A percentile compares a stretch with the other conserved stretches of the same genome.
These are phyloP conservation scores for Pichia sporocuriosa DNA, from an alignment of 805 yeast genomes.

Conservation along the genomic window DNA sequence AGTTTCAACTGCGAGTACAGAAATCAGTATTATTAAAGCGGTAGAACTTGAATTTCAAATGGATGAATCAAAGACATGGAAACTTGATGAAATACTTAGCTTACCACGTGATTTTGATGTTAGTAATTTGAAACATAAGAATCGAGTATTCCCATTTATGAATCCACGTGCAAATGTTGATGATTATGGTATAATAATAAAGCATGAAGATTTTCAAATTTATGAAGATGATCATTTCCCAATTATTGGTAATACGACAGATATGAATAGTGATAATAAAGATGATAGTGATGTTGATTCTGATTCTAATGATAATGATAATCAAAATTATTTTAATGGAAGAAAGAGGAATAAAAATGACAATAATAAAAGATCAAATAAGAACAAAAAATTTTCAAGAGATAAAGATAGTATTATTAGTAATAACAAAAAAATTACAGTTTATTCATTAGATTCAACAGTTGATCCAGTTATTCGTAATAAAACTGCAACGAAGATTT, in stretches of 20 bases:
- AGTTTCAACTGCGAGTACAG: no score
- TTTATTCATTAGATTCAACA: slow-evolving; percentile 21
- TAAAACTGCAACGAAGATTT: slow-evolving; percentile 22
- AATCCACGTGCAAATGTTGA: slow-evolving; percentile 57
- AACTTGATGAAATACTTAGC: slow-evolving; percentile 32
- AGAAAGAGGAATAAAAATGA: slow-evolving; percentile 23
- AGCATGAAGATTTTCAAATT: slow-evolving; percentile 53
- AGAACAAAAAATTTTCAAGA: no score
- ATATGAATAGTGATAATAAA: slow-evolving; percentile 4
- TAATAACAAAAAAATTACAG: slow-evolving; percentile 12
- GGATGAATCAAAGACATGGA: slow-evolving; percentile 18
- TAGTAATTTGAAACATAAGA: slow-evolving; percentile 40
- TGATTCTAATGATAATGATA: slow-evolving; percentile 17
- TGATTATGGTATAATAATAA: slow-evolving; percentile 81
- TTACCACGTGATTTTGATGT: slow-evolving; percentile 52
- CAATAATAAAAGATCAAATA: not conserved
- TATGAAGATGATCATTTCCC: slow-evolving; percentile 40
- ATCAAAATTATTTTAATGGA: slow-evolving; percentile 21
- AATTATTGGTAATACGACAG: slow-evolving; percentile 17
- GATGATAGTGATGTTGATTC: slow-evolving; percentile 18
- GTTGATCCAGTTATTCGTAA: slow-evolving; percentile 20
- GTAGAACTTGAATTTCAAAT: slow-evolving; percentile 17
- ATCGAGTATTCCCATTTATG: slow-evolving; percentile 71
- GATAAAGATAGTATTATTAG: not conserved
- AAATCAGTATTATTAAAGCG: slow-evolving; percentile 16